Base-by-base conservation (phyloP, 2,329 filamentous ascomycete species). In the Colletotrichum theobromicola region DNA sequence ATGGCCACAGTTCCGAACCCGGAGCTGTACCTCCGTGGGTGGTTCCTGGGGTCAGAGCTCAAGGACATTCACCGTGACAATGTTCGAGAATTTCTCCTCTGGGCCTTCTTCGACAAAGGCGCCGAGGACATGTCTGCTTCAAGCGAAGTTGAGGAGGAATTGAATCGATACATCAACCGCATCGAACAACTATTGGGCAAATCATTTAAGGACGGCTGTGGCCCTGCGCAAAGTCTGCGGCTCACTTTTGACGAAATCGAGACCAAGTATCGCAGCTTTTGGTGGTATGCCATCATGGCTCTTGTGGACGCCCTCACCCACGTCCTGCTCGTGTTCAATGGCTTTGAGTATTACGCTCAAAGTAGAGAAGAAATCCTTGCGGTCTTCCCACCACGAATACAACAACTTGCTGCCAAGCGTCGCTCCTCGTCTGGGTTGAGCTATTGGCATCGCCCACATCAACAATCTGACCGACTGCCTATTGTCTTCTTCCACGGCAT, bases 401-500 rank as follows among this genome's bases (percentile, higher is more conserved):
- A 53, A 21, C 72, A 72, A 80, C 34, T 81, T 77, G 21, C 80
- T 83, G 50, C 78, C 85, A 28, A 81, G 83, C 18, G 85, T 92
- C 18, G 90, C 93, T 71, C 92, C 92, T 7, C 88, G 88, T 3
- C 88, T 92, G 82, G 84, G 13, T 76, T 93, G 8, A 88, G 88
- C 74, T 94, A 94, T 84, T 94, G 92, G 91, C 85, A 92, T 77
- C 88, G 89, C 3, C 90, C 90, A 12, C 93, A 94, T 79, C 90
- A 84, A 1, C 89, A 90, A 2, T 87, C 86, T 70, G 87, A 83
- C 4, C 85, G 85, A 50, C 82, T 89, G 0, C 93, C 93, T 0
- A 82, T 94, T 6, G 81, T 94, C 6, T 94, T 94, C 82, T 86
- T 94, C 61, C 93, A 94, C 77, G 93, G 93, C 26, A 94, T 94